Conservation (phyloP, 495 filamentous ascomycete genomes). For the Neurospora tetraspora region DNA sequence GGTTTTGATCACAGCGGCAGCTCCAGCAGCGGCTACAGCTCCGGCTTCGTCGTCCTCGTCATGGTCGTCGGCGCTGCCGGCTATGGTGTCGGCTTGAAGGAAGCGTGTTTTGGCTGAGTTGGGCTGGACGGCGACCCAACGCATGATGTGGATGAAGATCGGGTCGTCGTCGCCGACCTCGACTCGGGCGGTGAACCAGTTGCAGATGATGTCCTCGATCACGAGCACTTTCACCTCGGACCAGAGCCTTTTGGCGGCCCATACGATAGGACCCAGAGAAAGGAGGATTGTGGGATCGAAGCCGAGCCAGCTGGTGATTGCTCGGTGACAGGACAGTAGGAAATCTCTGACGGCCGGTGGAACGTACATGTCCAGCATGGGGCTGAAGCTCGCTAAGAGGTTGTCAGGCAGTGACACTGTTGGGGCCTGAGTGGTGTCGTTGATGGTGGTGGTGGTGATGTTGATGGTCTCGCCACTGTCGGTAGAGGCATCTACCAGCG, state of each 20-base stretch:
- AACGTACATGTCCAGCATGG: constrained; percentile 17
- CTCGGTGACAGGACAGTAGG: constrained; percentile 13
- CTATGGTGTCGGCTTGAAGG: constrained; percentile 45
- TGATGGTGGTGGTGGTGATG: constrained; percentile 13
- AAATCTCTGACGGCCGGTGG: constrained; percentile 7
- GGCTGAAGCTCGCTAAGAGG: constrained; percentile 19
- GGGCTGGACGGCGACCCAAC: constrained; percentile 48
- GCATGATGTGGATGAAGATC: constrained; percentile 50
- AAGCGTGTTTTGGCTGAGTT: constrained; percentile 41
- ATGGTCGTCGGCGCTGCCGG: background rate
- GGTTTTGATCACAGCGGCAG: background rate
- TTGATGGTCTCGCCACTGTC: constrained; percentile 10
- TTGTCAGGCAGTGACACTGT: constrained; percentile 4
- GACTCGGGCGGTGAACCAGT: constrained; percentile 45
- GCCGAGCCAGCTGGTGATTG: constrained; percentile 23
- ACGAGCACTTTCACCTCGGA: constrained; percentile 17
- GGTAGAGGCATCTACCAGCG: background rate
- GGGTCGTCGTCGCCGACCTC: constrained; percentile 47
- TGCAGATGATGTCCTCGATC: constrained; percentile 19
- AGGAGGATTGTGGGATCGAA: constrained; percentile 31
- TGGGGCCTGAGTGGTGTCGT: constrained; percentile 4
- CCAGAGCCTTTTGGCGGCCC: constrained; percentile 28
- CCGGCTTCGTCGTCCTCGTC: background rate
- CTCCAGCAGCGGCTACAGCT: background rate
- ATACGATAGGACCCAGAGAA: constrained; percentile 23